These are phyloP conservation scores for Chamaenerion angustifolium DNA, from an alignment of 345 rosid species.

Conservation along the genomic window DNA sequence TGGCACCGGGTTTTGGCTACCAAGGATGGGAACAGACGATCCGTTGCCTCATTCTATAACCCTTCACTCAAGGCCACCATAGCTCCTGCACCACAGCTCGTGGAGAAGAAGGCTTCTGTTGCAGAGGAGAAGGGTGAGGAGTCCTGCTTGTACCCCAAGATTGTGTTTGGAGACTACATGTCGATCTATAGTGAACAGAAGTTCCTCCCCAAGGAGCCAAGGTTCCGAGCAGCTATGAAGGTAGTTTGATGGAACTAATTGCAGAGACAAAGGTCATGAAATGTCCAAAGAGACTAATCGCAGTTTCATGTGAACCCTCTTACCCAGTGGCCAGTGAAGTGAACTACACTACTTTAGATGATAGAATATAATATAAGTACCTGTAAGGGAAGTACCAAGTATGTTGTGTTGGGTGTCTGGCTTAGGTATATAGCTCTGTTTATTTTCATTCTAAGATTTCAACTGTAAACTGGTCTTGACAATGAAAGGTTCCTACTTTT, in stretches of 20 bases:
- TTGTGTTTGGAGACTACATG: conserved; percentile 86
- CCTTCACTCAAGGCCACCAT: conserved; percentile 65
- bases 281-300: too few relatives aligned
- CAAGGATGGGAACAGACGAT: conserved; percentile 49
- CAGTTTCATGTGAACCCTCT: too few relatives aligned
- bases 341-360: too few relatives aligned
- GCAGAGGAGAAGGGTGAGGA: background rate
- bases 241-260: conserved; percentile 16
- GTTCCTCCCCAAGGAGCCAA: conserved; percentile 72
- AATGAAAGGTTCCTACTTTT: too few relatives aligned
- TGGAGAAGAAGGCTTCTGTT: conserved; percentile 5
- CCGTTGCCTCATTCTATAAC: conserved; percentile 76
- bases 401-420: too few relatives aligned
- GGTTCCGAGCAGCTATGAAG: conserved; percentile 66
- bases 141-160: conserved; percentile 34
- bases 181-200: conserved; percentile 65
- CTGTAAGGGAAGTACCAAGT: too few relatives aligned
- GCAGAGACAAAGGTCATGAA: background rate
- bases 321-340: too few relatives aligned
- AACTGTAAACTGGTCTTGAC: too few relatives aligned
- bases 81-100: conserved; percentile 40
- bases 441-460: too few relatives aligned
- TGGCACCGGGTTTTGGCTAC: conserved; percentile 65
- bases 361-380: too few relatives aligned
- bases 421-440: too few relatives aligned